Evolutionary conservation across 2,329 filamentous ascomycete genomes (phyloP), one percentile per base, ranked within the genome.

Genomic region (Drechslera avenae): DNA sequence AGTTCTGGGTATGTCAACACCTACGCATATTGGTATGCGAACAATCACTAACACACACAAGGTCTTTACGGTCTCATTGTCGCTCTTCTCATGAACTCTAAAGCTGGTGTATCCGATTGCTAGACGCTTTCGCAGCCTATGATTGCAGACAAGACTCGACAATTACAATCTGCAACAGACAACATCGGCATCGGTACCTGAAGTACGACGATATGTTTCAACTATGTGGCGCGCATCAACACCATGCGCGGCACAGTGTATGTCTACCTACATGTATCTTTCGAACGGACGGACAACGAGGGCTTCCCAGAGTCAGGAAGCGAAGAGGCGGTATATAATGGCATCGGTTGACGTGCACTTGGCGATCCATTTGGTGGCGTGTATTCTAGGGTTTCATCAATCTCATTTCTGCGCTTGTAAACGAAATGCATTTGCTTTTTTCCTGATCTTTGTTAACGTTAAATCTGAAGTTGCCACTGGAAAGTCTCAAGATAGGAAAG

Each of bases 31-130:
- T 13, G 16, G 12, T 5, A 32, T 26, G 12, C 10, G 31, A 5
- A 6, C 28, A 9, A 6, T 13, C 35, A 31, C 54, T 61, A 54
- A 61, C 16, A 8, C 8, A 4, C 8, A 33, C 14, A 57, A 94
- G 90, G 93, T 94, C 90, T 99, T 52, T 99, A 99, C 81, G 94
- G 94, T 76, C 85, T 99, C 72, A 99, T 99, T 76, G 94, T 99
- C 65, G 94, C 94, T 61, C 89, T 99, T 73, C 87, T 99, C 74
- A 99, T 99, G 95, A 99, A 97, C 89, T 96, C 94, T 53, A 95
- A 94, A 82, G 89, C 63, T 49, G 60, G 59, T 41, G 61, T 57
- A 30, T 58, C 45, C 33, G 18, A 8, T 3, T 67, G 63, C 58
- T 64, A 64, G 46, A 52, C 39, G 33, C 36, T 45, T 21, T 12